Percentiles rank a stretch among this genome's conserved stretches.
Conservation (phyloP, 352 stramenopile genomes). For the Elongisporangium prolatum region DNA sequence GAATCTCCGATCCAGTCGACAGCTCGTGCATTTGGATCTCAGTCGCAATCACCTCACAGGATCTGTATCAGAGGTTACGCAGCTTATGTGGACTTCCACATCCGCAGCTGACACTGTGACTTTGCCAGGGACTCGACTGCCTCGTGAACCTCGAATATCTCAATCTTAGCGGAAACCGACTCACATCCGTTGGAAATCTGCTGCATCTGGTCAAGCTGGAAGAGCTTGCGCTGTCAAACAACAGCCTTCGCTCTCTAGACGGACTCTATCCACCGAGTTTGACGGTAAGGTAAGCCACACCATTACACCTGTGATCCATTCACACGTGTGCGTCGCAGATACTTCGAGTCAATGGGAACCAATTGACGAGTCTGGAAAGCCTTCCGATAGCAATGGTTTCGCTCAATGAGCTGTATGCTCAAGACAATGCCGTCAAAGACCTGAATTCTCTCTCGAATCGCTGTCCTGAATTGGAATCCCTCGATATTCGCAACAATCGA, state of each 20-base stretch:
- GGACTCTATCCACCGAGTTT: slow-evolving; percentile 48
- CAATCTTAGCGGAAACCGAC: slow-evolving; percentile 59
- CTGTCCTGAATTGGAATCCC: slow-evolving; percentile 56
- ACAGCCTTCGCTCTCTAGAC: slow-evolving; percentile 44
- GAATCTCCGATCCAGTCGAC: slow-evolving; percentile 41
- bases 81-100: too few species aligned
- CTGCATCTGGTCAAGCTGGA: slow-evolving; percentile 61
- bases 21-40: slow-evolving; percentile 66
- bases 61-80: slow-evolving; percentile 40
- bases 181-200: slow-evolving; percentile 53
- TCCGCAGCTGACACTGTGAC: too few species aligned
- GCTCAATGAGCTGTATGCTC: slow-evolving; percentile 65
- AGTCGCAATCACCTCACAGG: slow-evolving; percentile 52
- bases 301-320: too few species aligned
- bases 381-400: slow-evolving; percentile 26
- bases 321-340: too few species aligned
- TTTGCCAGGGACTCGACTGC: slow-evolving; percentile 39
- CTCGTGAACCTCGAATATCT: slow-evolving; percentile 52
- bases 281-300: slow-evolving; percentile 13
- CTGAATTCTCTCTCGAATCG: slow-evolving; percentile 19
- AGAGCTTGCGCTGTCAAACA: slow-evolving; percentile 65
- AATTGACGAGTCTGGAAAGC: slow-evolving; percentile 35
- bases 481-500: slow-evolving; percentile 66
- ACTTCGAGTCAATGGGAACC: slow-evolving; percentile 46
- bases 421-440: slow-evolving; percentile 45